phyloP scores from a whole-genome alignment of 257 asterid species.

The Fraxinus cuspidata region DNA sequence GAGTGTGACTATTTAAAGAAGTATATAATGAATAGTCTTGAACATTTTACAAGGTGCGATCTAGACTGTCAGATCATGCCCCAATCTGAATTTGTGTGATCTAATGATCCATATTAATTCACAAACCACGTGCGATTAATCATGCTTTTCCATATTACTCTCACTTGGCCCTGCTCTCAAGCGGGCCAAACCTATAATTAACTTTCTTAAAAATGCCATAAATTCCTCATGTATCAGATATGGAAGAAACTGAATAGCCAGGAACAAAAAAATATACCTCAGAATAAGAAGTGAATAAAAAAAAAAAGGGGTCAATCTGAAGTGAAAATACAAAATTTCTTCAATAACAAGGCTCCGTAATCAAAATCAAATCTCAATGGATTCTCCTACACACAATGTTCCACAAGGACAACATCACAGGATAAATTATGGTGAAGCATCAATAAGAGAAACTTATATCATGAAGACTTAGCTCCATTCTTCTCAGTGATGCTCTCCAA shows the following conservation, averaged over 20 bases:
- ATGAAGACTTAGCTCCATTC: conserved; percentile 14
- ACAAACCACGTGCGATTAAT: not conserved
- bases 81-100: too few relatives aligned
- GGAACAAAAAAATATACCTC: not conserved
- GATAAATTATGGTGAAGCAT: not conserved
- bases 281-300: not conserved
- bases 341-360: not conserved
- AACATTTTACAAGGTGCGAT: too few relatives aligned
- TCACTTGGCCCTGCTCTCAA: not conserved
- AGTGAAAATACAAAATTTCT: not conserved
- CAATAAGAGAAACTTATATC: not conserved
- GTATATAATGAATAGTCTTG: too few relatives aligned
- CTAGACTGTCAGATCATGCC: too few relatives aligned
- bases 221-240: not conserved
- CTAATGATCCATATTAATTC: too few relatives aligned
- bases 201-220: not conserved
- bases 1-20: too few relatives aligned
- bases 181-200: too few relatives aligned
- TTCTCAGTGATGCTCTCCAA: conserved; percentile 27
- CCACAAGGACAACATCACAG: not conserved
- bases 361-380: not conserved
- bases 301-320: not conserved
- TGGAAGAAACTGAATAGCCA: not conserved
- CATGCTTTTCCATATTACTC: not conserved
- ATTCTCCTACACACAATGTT: not conserved